A percentile compares a stretch with the other conserved stretches of the same genome.
Evolutionary conservation across 768 basidiomycete species (phyloP).

Genomic region (Hypholoma sublateritium): DNA sequence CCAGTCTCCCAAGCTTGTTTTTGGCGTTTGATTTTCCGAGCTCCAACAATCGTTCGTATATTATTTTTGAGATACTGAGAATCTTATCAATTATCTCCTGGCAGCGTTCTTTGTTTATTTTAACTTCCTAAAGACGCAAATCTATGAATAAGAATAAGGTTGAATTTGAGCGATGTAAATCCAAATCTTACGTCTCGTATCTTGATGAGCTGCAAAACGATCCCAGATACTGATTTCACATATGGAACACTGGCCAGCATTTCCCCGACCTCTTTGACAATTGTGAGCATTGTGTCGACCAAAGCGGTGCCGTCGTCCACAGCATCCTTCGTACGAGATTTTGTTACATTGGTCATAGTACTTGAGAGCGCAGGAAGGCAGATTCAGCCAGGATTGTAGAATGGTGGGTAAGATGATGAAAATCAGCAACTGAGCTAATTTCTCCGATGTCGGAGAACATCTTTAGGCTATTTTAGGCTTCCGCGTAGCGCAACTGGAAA

Average conservation of each 20-base stretch:
- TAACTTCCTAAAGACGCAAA: neutral
- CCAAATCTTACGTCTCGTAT: neutral
- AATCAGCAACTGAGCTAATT: too few species aligned
- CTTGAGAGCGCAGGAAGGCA: too few species aligned
- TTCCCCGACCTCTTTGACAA: constrained; percentile 1
- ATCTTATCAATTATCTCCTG: neutral
- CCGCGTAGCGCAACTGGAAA: too few species aligned
- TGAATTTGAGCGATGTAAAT: too few species aligned
- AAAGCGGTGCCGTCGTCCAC: neutral
- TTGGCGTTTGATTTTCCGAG: neutral
- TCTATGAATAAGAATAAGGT: neutral
- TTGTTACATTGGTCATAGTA: neutral
- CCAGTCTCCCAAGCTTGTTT: neutral
- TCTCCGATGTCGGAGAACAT: too few species aligned
- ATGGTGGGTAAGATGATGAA: neutral
- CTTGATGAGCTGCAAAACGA: neutral
- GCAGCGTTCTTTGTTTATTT: neutral
- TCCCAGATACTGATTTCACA: neutral
- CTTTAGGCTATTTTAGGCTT: too few species aligned
- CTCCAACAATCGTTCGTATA: neutral
- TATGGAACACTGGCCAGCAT: neutral
- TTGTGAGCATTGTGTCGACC: neutral
- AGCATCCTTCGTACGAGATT: neutral
- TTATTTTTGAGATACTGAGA: neutral
- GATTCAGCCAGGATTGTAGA: neutral